Evolutionary conservation across 2,329 filamentous ascomycete genomes (phyloP).

Genomic region (Westerdykella ornata): DNA sequence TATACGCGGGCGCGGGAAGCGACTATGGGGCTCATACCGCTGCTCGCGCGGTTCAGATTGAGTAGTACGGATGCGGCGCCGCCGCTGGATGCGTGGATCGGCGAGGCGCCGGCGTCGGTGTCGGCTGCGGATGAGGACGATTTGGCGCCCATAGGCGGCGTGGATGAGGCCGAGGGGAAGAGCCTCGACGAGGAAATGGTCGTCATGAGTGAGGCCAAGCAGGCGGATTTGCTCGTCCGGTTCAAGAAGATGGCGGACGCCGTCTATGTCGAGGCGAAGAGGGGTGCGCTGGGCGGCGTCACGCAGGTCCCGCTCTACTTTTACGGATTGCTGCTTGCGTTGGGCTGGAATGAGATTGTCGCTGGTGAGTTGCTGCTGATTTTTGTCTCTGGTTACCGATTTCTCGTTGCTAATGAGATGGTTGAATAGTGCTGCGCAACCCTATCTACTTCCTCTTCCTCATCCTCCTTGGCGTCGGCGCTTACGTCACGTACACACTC

Average conservation of each 20-base stretch:
- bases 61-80: slow-evolving; percentile 67
- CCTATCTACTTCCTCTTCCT: slow-evolving; percentile 88
- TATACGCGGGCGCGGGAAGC: slow-evolving; percentile 91
- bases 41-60: slow-evolving; percentile 78
- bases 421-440: slow-evolving; percentile 71
- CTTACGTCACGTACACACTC: slow-evolving; percentile 85
- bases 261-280: slow-evolving; percentile 96
- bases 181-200: slow-evolving; percentile 95
- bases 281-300: slow-evolving; percentile 90
- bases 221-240: slow-evolving; percentile 81
- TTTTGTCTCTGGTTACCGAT: not conserved
- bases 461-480: slow-evolving; percentile 65
- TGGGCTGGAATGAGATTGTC: slow-evolving; percentile 98
- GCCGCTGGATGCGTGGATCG: slow-evolving; percentile 78
- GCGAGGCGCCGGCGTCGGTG: slow-evolving; percentile 64
- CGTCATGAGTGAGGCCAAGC: slow-evolving; percentile 81
- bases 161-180: slow-evolving; percentile 92
- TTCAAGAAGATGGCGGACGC: slow-evolving; percentile 99
- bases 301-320: slow-evolving; percentile 93
- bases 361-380: slow-evolving; percentile 61
- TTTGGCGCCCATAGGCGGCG: slow-evolving; percentile 77
- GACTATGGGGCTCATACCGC: slow-evolving; percentile 81
- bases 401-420: not conserved
- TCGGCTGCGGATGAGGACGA: slow-evolving; percentile 87
- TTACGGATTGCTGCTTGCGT: slow-evolving; percentile 76